A percentile compares a stretch with the other conserved stretches of the same genome.
phyloP scores from a whole-genome alignment of 1,284 basidiomycete genomes.

The Apiotrichum veenhuisii region DNA sequence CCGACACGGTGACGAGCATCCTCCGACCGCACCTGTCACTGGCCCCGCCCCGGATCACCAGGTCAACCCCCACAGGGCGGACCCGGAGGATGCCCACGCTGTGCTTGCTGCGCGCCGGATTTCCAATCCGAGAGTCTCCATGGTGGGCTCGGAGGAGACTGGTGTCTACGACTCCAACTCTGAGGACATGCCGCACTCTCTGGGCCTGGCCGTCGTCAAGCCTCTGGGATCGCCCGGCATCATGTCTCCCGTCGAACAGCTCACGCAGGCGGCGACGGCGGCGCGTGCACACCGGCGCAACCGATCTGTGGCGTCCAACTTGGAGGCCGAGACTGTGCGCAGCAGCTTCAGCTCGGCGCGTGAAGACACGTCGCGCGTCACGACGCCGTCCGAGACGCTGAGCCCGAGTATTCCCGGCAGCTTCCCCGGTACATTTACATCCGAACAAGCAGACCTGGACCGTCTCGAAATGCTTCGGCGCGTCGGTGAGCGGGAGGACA shows the following conservation, averaged over 20 bases:
- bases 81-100: background rate
- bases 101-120: no score
- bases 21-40: no score
- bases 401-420: background rate
- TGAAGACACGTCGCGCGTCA: no score
- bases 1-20: no score
- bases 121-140: background rate
- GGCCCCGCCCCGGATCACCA: no score
- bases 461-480: background rate
- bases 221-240: background rate
- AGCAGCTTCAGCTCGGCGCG: no score
- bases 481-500: background rate
- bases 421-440: background rate
- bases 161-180: background rate
- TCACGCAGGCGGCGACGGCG: slow-evolving; percentile 6
- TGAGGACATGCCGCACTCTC: background rate
- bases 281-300: slow-evolving; percentile 8
- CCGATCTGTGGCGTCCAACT: background rate
- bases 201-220: background rate
- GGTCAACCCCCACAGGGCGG: no score
- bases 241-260: slow-evolving; percentile 10
- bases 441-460: background rate
- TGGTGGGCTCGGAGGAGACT: slow-evolving; percentile 4
- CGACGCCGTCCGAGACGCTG: background rate
- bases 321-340: no score